Percentiles rank a stretch among this genome's conserved stretches.
Evolutionary conservation across 78 protist species (phyloP).

Genomic region (Dictyostelium brefeldianum): DNA sequence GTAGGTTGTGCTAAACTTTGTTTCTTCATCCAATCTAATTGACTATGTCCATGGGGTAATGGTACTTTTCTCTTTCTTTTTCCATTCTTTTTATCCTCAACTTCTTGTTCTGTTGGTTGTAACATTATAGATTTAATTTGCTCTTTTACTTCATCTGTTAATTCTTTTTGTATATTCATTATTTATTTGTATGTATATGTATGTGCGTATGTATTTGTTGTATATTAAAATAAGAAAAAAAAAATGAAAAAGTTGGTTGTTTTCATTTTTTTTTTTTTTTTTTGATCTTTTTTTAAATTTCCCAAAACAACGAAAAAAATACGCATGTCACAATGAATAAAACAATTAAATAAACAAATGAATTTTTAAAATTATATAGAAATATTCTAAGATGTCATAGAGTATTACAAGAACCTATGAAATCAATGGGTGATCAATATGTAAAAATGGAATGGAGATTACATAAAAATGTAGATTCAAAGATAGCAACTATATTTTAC

Average conservation of each 20-base stretch:
- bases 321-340: neutral
- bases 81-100: slow-evolving; percentile 68
- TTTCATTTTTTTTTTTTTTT: neutral
- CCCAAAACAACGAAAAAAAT: neutral
- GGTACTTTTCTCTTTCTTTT: slow-evolving; percentile 81
- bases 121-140: neutral
- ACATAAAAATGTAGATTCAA: slow-evolving; percentile 35
- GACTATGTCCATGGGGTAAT: slow-evolving; percentile 72
- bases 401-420: slow-evolving; percentile 65
- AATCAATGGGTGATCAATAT: slow-evolving; percentile 81
- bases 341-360: neutral
- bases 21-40: slow-evolving; percentile 74
- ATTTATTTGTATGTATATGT: neutral
- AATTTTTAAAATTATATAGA: slow-evolving; percentile 46
- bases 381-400: slow-evolving; percentile 53
- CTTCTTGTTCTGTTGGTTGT: slow-evolving; percentile 50
- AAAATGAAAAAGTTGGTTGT: neutral
- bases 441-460: slow-evolving; percentile 62
- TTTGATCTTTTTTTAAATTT: neutral
- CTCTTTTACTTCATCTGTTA: neutral
- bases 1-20: neutral
- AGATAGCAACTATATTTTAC: slow-evolving; percentile 11
- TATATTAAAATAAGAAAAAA: no score
- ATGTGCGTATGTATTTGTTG: neutral
- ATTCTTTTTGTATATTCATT: neutral